Evolutionary conservation across 2,329 filamentous ascomycete species (phyloP), one percentile per base, ranked within the genome.

Genomic region (Phoma herbarum): DNA sequence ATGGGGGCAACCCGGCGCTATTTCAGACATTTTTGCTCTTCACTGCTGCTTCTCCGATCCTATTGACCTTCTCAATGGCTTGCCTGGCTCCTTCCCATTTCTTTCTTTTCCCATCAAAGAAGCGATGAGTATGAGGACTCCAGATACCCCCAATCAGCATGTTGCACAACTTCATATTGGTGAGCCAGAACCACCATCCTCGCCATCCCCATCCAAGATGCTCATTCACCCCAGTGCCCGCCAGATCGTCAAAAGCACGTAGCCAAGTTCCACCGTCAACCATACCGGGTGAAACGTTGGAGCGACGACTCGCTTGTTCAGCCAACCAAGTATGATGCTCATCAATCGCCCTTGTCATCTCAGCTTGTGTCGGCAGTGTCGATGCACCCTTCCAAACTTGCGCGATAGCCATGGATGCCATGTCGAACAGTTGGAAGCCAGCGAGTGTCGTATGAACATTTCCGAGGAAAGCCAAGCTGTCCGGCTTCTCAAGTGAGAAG

Each of bases 391-490:
- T 73, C 77, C 79, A 84, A 16, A 82, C 67, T 53, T 83, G 80
- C 0, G 78, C 76, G 6, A 84, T 64, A 2, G 78, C 79, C 80
- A 82, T 82, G 37, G 76, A 70, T 4, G 75, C 76, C 35, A 84
- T 68, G 57, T 84, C 82, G 45, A 65, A 70, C 9, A 64, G 59
- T 11, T 63, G 60, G 33, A 70, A 69, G 3, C 61, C 66, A 18
- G 78, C 74, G 9, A 80, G 67, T 12, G 74, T 72, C 22, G 78
- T 75, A 60, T 62, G 78, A 52, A 71, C 76, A 75, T 47, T 73
- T 71, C 43, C 77, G 68, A 58, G 14, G 49, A 82, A 78, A 0
- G 80, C 83, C 4, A 84, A 72, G 9, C 78, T 80, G 10, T 80
- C 72, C 3, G 81, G 79, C 23, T 79, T 67, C 23, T 75, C 67